These are phyloP conservation scores for Phytophthora cactorum DNA, from an alignment of 352 stramenopile species.

Conservation along the genomic window DNA sequence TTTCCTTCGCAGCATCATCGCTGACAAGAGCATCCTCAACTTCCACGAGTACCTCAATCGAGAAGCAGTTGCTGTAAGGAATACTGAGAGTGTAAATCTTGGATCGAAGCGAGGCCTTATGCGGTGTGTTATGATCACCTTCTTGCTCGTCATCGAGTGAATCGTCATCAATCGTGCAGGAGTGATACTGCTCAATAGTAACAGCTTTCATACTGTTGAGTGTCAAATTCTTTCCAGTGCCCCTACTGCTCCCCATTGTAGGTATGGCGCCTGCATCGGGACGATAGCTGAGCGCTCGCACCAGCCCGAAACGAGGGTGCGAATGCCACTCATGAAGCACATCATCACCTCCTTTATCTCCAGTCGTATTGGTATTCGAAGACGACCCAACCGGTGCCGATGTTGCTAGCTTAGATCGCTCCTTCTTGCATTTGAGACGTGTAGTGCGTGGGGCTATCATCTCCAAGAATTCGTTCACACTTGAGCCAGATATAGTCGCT, in stretches of 20 bases:
- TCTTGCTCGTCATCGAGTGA: constrained; percentile 10
- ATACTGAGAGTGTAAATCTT: constrained; percentile 76
- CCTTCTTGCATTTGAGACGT: constrained; percentile 32
- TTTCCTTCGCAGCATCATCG: neutral
- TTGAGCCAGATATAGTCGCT: constrained; percentile 47
- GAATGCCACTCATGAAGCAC: constrained; percentile 56
- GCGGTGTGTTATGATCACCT: constrained; percentile 25
- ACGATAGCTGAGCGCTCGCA: constrained; percentile 61
- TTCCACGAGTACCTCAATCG: constrained; percentile 63
- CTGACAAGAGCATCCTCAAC: constrained; percentile 34
- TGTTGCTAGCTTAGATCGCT: constrained; percentile 2
- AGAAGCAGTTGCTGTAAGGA: constrained; percentile 72
- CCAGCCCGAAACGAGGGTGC: constrained; percentile 56
- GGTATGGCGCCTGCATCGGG: constrained; percentile 26
- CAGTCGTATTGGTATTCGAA: neutral
- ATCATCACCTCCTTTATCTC: constrained; percentile 14
- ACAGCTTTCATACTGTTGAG: constrained; percentile 43
- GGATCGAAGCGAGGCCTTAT: constrained; percentile 50
- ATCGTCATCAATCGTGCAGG: constrained; percentile 43
- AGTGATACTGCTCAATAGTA: constrained; percentile 67
- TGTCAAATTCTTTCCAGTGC: constrained; percentile 1
- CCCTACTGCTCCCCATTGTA: constrained; percentile 9
- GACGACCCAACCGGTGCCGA: constrained; percentile 27
- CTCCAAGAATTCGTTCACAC: constrained; percentile 51
- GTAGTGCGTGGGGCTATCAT: constrained; percentile 47